phyloP scores from a whole-genome alignment of 2,329 filamentous ascomycete species.

The Ceratocystis alfenasii region DNA sequence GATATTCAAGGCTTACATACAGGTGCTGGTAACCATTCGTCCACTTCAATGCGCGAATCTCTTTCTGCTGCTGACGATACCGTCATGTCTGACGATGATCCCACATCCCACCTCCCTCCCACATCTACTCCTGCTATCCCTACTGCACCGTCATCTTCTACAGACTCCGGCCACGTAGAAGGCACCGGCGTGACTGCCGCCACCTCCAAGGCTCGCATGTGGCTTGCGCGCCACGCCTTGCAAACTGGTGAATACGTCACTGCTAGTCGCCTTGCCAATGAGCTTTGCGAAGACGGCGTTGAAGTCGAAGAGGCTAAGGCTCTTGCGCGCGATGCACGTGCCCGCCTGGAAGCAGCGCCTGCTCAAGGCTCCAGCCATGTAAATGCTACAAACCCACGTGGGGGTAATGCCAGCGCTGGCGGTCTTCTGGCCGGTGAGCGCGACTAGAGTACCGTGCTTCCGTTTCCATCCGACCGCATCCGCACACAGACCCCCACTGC shows the following conservation, averaged over 20 bases:
- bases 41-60: conserved; percentile 5
- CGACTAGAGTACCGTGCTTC: background rate
- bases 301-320: conserved; percentile 97
- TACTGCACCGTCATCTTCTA: background rate
- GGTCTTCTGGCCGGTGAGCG: conserved; percentile 6
- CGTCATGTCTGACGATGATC: conserved; percentile 27
- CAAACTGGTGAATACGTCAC: conserved; percentile 60
- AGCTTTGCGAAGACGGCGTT: conserved; percentile 88
- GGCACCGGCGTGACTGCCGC: conserved; percentile 80
- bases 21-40: background rate
- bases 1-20: conserved; percentile 44
- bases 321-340: conserved; percentile 73
- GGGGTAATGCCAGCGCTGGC: background rate
- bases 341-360: conserved; percentile 46
- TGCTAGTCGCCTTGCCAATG: conserved; percentile 70
- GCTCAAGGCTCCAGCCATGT: background rate
- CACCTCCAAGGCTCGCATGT: conserved; percentile 84
- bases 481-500: background rate
- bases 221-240: conserved; percentile 78
- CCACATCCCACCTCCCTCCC: conserved; percentile 5
- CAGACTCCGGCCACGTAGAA: conserved; percentile 30
- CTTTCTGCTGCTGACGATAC: conserved; percentile 13
- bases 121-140: background rate
- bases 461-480: background rate
- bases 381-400: background rate